phyloP scores from a whole-genome alignment of 2,329 filamentous ascomycete species.

The Gliomastix tumulicola region DNA sequence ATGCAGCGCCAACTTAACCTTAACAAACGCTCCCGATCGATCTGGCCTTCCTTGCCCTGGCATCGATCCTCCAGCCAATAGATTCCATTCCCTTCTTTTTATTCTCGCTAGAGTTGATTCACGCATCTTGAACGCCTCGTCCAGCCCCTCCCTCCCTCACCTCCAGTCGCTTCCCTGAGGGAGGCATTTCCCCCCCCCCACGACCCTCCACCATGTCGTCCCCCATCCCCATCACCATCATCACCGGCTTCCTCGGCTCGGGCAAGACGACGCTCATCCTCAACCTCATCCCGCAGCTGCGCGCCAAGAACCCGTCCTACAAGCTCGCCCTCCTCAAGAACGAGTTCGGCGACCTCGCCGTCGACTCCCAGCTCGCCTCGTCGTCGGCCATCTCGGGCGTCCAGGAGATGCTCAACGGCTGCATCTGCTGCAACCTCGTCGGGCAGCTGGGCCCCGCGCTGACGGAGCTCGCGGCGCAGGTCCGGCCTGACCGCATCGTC shows the following conservation, averaged over 20 bases:
- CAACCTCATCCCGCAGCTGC: slow-evolving; percentile 85
- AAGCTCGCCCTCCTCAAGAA: slow-evolving; percentile 94
- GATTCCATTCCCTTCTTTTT: no score
- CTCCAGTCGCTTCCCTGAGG: no score
- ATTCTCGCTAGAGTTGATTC: no score
- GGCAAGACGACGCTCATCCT: slow-evolving; percentile 96
- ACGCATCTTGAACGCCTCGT: no score
- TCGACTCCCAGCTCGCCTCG: slow-evolving; percentile 87
- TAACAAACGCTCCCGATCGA: no score
- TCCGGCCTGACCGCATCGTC: slow-evolving; percentile 74
- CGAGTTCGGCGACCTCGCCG: slow-evolving; percentile 90
- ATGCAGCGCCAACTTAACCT: no score
- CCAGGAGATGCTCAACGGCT: slow-evolving; percentile 89
- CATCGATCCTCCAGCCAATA: no score
- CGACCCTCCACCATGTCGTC: slow-evolving; percentile 50
- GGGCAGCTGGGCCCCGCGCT: slow-evolving; percentile 82
- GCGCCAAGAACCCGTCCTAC: slow-evolving; percentile 64
- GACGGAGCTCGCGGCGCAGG: slow-evolving; percentile 55
- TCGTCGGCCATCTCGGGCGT: slow-evolving; percentile 81
- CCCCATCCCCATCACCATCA: slow-evolving; percentile 83
- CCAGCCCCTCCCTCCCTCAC: no score
- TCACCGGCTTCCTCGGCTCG: slow-evolving; percentile 93
- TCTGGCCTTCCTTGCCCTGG: no score
- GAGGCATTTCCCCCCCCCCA: no score
- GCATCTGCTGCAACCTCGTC: slow-evolving; percentile 98